These are phyloP conservation scores for Calophaca sinica DNA, from an alignment of 306 rosid genomes.

Conservation along the genomic window DNA sequence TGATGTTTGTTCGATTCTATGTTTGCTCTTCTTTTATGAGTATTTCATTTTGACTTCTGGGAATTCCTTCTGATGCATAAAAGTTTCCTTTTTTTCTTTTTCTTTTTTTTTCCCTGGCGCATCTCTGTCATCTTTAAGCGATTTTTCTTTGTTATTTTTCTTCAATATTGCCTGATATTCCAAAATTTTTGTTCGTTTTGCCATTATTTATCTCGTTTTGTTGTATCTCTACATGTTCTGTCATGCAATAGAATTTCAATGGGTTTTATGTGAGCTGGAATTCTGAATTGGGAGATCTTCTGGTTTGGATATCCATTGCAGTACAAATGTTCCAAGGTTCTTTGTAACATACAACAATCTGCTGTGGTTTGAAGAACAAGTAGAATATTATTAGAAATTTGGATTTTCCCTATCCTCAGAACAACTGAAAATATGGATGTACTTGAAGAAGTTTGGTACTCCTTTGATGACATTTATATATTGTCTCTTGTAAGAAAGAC, in stretches of 20 bases:
- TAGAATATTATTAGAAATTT: conserved; percentile 24
- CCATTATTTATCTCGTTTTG: background rate
- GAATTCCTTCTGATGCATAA: conserved; percentile 4
- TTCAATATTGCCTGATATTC: conserved; percentile 1
- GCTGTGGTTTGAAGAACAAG: background rate
- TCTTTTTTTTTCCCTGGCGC: background rate
- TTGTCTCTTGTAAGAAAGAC: background rate
- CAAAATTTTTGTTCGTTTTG: conserved; percentile 13
- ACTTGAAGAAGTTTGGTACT: background rate
- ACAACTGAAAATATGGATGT: background rate
- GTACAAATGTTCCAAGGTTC: background rate
- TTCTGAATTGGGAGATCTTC: conserved; percentile 37
- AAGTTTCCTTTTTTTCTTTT: background rate
- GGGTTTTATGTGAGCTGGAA: conserved; percentile 26
- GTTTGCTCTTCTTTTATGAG: conserved; percentile 8
- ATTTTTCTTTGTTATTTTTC: background rate
- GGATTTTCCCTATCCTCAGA: conserved; percentile 29
- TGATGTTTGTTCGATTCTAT: conserved; percentile 28
- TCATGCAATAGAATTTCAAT: background rate
- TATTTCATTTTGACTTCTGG: conserved; percentile 36
- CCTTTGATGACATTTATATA: background rate
- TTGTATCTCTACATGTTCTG: background rate
- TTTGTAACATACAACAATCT: conserved; percentile 26
- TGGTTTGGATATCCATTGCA: background rate
- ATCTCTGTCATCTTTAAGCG: background rate